A percentile compares a stretch with the other conserved stretches of the same genome.
Conservation (phyloP, 305 asterid genomes). For the Ilex paraguariensis region DNA sequence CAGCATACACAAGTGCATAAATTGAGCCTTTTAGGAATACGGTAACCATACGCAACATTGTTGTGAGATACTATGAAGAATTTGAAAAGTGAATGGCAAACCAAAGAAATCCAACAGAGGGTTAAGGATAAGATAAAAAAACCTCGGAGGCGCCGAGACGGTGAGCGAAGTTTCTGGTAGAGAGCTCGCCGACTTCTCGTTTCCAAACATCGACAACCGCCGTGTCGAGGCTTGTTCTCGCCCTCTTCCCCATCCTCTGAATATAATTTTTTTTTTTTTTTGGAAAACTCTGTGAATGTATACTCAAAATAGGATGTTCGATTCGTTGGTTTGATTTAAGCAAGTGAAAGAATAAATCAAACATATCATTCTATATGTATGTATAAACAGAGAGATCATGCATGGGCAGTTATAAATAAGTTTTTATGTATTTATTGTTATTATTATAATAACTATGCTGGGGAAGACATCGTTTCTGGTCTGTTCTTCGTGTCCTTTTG, state of each 20-base stretch:
- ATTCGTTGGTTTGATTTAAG: no score
- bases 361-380: no score
- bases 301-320: no score
- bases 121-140: neutral
- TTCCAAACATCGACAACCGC: conserved; percentile 61
- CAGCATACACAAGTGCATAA: neutral
- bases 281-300: no score
- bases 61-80: neutral
- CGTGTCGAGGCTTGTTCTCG: conserved; percentile 32
- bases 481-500: no score
- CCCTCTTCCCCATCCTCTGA: conserved; percentile 35
- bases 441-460: no score
- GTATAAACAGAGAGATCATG: no score
- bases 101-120: neutral
- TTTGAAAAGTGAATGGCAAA: neutral
- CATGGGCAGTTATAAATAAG: no score
- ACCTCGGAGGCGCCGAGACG: conserved; percentile 72
- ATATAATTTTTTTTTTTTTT: no score
- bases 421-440: no score
- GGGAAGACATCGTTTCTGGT: no score
- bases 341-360: no score
- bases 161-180: conserved; percentile 56
- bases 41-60: neutral
- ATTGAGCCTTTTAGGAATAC: neutral
- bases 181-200: conserved; percentile 62